Base-by-base conservation (phyloP, 1,139 yeast genomes). In the Debaryomycetaceae sp. region DNA sequence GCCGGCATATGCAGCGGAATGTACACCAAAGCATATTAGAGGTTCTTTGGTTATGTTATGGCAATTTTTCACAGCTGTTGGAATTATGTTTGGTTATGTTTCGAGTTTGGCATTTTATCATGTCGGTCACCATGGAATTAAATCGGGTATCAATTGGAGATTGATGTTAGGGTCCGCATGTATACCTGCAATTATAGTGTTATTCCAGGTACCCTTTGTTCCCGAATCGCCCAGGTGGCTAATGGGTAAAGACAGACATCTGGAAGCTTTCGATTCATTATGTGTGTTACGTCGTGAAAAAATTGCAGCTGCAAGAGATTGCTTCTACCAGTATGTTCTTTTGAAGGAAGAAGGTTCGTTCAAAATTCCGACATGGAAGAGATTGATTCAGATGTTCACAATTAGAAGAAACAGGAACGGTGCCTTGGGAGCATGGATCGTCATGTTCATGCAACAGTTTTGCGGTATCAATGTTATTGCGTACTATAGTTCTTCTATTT, bases 381-480 rank as follows among this genome's bases (percentile, higher is more conserved):
- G 81, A 53, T 38, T 77, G 38, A 63, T 63, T 40, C 83, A 81
- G 58, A 67, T 82, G 72, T 70, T 82, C 55, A 73, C 82, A 9
- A 71, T 85, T 37, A 78, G 92, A 60, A 79, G 96, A 70, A 86
- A 87, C 63, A 77, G 95, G 64, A 83, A 88, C 53, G 95, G 92
- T 41, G 79, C 88, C 8, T 53, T 83, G 42, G 95, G 88, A 41
- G 80, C 95, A 3, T 84, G 85, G 77, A 73, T 87, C 46, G 87
- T 82, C 46, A 87, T 88, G 81, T 84, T 87, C 58, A 84, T 85
- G 88, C 96, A 88, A 67, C 96, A 88, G 60, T 85, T 88, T 68
- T 87, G 95, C 65, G 96, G 96, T 55, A 82, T 88, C 57, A 88
- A 87, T 55, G 94, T 87, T 40, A 87, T 88, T 63, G 94, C 95